Conservation (phyloP, 805 yeast genomes). For the Nakazawaea wyomingensis region DNA sequence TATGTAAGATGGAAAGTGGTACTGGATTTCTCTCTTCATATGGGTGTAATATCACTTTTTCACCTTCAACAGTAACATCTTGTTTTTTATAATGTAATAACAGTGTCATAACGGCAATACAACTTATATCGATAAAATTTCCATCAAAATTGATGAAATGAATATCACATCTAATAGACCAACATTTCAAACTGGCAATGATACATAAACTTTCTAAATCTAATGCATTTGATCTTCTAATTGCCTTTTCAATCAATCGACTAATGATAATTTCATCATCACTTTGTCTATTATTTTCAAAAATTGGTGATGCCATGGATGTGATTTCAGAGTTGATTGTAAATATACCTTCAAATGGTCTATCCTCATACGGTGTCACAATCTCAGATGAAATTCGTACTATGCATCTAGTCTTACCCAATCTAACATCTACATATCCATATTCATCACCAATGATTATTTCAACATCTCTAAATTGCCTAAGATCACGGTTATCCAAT, state of each 20-base stretch:
- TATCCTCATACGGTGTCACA: slow-evolving; percentile 75
- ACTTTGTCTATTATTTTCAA: slow-evolving; percentile 68
- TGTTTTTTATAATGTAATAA: slow-evolving; percentile 79
- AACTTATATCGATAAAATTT: slow-evolving; percentile 83
- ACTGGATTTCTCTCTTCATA: slow-evolving; percentile 81
- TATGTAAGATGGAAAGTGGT: slow-evolving; percentile 76
- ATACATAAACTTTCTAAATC: slow-evolving; percentile 90
- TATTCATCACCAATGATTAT: slow-evolving; percentile 63
- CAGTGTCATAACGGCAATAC: slow-evolving; percentile 86
- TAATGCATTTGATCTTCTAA: slow-evolving; percentile 83
- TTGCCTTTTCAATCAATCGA: slow-evolving; percentile 85
- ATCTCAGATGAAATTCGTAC: slow-evolving; percentile 74
- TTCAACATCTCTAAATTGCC: slow-evolving; percentile 60
- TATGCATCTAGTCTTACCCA: slow-evolving; percentile 72
- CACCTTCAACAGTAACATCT: slow-evolving; percentile 66
- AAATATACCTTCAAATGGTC: slow-evolving; percentile 92
- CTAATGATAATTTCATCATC: slow-evolving; percentile 78
- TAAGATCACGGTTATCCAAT: slow-evolving; percentile 61
- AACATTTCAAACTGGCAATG: slow-evolving; percentile 83
- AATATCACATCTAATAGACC: slow-evolving; percentile 88
- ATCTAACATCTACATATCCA: slow-evolving; percentile 73
- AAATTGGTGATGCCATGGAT: slow-evolving; percentile 84
- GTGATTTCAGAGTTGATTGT: slow-evolving; percentile 79
- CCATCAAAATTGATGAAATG: slow-evolving; percentile 91
- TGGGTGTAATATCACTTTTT: slow-evolving; percentile 61